Evolutionary conservation across 2,329 filamentous ascomycete species (phyloP).

Genomic region (Stagonosporopsis tanaceti): DNA sequence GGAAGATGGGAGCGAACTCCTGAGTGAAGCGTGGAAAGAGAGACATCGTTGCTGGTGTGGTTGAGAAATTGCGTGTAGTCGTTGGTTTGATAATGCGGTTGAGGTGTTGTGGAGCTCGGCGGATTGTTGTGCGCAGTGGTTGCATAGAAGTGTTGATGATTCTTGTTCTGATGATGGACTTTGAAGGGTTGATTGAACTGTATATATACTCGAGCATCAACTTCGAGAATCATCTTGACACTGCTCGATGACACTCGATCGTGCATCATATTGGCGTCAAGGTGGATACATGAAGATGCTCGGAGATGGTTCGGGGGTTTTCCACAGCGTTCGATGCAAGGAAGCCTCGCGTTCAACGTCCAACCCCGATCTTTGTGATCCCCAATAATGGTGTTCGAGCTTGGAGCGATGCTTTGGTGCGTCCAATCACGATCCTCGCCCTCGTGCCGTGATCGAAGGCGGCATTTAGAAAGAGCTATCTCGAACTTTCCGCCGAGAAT

Average conservation of each 20-base stretch:
- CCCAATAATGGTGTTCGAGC: not conserved
- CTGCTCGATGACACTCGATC: slow-evolving; percentile 2
- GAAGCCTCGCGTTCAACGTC: slow-evolving; percentile 14
- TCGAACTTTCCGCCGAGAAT: slow-evolving; percentile 11
- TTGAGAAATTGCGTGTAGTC: slow-evolving; percentile 31
- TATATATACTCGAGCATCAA: slow-evolving; percentile 39
- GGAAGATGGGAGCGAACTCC: slow-evolving; percentile 56
- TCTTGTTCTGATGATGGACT: slow-evolving; percentile 37
- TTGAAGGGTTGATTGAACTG: slow-evolving; percentile 12
- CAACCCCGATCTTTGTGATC: not conserved
- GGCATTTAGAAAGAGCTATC: not conserved
- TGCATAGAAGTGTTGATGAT: slow-evolving; percentile 44
- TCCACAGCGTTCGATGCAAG: slow-evolving; percentile 33
- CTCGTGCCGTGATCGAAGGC: not conserved
- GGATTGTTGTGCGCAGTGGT: slow-evolving; percentile 45
- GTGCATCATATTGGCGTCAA: slow-evolving; percentile 14
- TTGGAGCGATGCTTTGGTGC: slow-evolving; percentile 1
- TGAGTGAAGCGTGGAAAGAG: slow-evolving; percentile 53
- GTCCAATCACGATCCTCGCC: not conserved
- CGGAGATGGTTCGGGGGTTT: slow-evolving; percentile 31
- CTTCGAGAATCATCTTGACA: slow-evolving; percentile 41
- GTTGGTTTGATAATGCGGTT: slow-evolving; percentile 41
- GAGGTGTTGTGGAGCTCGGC: slow-evolving; percentile 43
- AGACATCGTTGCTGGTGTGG: slow-evolving; percentile 47
- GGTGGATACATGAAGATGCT: slow-evolving; percentile 30